phyloP scores from a whole-genome alignment of 768 basidiomycete species.

The Leccinum variicolor region DNA sequence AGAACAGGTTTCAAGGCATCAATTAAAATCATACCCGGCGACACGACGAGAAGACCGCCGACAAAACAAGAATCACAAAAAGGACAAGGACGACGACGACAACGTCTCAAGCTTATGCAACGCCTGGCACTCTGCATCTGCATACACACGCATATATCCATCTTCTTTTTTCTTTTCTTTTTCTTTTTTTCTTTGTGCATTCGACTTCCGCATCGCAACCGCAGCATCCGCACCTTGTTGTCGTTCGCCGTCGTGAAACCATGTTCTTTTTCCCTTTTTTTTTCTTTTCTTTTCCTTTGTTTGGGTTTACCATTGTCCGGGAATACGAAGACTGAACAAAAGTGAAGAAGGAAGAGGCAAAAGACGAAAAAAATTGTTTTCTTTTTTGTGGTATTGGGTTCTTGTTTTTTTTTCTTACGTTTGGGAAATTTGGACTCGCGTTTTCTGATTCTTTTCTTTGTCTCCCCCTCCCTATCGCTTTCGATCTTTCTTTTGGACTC shows the following conservation, averaged over 20 bases:
- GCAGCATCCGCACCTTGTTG: not conserved
- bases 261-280: not conserved
- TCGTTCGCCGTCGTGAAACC: not conserved
- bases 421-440: not conserved
- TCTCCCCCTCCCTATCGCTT: not conserved
- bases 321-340: not conserved
- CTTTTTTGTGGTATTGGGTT: not conserved
- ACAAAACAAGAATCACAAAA: not conserved
- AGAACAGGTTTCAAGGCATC: constrained; percentile 5
- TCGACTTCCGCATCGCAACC: not conserved
- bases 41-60: not conserved
- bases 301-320: not conserved
- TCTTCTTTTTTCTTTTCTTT: too few species aligned
- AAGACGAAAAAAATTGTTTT: not conserved
- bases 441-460: not conserved
- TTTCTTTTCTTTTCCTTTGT: not conserved
- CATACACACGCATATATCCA: not conserved
- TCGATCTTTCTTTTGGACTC: not conserved
- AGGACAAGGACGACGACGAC: not conserved
- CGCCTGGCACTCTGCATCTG: not conserved
- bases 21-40: not conserved
- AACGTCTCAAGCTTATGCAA: not conserved
- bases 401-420: not conserved
- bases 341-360: not conserved
- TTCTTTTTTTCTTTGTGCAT: not conserved